Base-by-base conservation (phyloP, 139 green algal genomes). In the Auxenochlorella pyrenoidosa region DNA sequence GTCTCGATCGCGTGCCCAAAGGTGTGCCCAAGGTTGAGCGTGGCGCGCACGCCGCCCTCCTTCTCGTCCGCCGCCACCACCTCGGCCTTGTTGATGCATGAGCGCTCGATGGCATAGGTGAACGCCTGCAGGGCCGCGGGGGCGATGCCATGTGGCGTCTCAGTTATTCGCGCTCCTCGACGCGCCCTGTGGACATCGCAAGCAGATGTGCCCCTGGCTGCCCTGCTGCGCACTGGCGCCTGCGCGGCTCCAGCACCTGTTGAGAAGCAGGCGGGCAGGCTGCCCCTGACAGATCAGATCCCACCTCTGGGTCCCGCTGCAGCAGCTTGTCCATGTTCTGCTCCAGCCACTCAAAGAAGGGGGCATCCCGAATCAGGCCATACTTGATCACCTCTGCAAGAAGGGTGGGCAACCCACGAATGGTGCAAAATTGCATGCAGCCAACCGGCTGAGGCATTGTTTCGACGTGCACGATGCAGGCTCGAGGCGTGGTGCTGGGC, bases 1-100 rank as follows among this genome's bases (percentile, higher is more conserved):
- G 96, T 97, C 92, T 99, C 98, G 40, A 99, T 98, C 6, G 98
- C 98, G 91, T 99, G 97, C 0, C 98, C 98, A 91, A 99, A 99
- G 4, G 98, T 99, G 94, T 99, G 98, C 4, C 98, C 98, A 41
- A 99, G 92, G 92, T 99, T 99, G 63, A 99, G 94, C 0, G 96
- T 99, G 34, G 98, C 98, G 12, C 98, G 94, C 82, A 99, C 86
- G n/a, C 97, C 97, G 32, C 93, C 95, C 93, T 99, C 98, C 68
- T 91, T 93, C 91, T 99, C 98, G 89, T 99, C 98, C 22, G 90
- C 92, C 10, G 94, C 95, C 38, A 99, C 98, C 26, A 99, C 95
- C 83, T 96, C 94, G 0, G 95, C 94, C 94, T 99, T 99, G 95
- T 98, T 99, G 79, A 98, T 90, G 91, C 98, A 99, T 1, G 95